A percentile compares a stretch with the other conserved stretches of the same genome.
Evolutionary conservation across 768 basidiomycete species (phyloP).

Genomic region (Lentinula boryana): DNA sequence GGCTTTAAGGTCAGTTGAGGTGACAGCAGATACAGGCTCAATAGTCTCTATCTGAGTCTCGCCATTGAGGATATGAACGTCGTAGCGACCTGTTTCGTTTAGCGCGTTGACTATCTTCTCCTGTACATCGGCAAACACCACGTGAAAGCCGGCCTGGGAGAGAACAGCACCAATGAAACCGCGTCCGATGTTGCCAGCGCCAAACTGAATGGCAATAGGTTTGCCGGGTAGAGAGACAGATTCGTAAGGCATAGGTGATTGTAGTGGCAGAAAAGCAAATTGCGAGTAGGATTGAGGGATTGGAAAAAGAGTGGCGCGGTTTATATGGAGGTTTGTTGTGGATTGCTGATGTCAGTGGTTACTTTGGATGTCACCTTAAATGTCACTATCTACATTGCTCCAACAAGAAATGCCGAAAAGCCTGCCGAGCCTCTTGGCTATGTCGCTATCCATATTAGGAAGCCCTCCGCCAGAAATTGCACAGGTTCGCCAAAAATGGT

Average conservation of each 20-base stretch:
- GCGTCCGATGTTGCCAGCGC: conserved; percentile 12
- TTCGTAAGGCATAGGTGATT: conserved; percentile 2
- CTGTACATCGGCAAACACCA: conserved; percentile 27
- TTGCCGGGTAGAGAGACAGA: neutral
- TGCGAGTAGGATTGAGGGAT: neutral
- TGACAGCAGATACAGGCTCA: conserved; percentile 1
- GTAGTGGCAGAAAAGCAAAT: neutral
- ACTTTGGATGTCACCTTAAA: too few relatives aligned
- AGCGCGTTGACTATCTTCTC: conserved; percentile 21
- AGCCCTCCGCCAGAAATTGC: neutral
- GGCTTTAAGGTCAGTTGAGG: conserved; percentile 1
- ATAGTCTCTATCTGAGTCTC: conserved; percentile 8
- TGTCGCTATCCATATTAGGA: neutral
- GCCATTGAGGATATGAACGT: conserved; percentile 24
- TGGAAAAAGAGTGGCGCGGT: neutral
- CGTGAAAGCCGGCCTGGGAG: conserved; percentile 27
- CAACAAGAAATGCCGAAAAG: neutral
- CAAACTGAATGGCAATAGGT: conserved; percentile 5
- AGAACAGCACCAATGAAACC: conserved; percentile 31
- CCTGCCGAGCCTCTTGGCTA: neutral
- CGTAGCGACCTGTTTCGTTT: conserved; percentile 21
- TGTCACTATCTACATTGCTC: neutral
- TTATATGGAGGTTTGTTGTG: neutral
- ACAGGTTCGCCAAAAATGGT: neutral
- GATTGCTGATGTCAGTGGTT: neutral